These are phyloP conservation scores for Malassezia japonica DNA, from an alignment of 1,284 basidiomycete genomes.

Conservation along the genomic window DNA sequence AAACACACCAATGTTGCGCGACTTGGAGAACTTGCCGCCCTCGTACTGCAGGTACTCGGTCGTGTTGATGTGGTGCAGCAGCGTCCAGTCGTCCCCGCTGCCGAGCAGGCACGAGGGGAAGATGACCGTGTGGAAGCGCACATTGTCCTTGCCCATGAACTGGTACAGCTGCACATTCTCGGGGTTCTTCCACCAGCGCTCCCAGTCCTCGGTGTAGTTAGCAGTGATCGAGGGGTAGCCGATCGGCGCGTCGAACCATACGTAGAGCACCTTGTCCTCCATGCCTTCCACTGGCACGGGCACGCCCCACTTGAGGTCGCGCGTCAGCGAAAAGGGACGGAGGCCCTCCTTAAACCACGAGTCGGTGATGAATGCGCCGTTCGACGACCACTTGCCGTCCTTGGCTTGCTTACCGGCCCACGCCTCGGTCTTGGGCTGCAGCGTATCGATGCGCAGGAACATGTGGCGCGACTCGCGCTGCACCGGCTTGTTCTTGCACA, in stretches of 20 bases:
- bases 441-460: slow-evolving; percentile 74
- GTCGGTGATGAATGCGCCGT: slow-evolving; percentile 85
- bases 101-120: slow-evolving; percentile 84
- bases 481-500: slow-evolving; percentile 65
- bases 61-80: slow-evolving; percentile 83
- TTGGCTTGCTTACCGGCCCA: slow-evolving; percentile 76
- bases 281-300: slow-evolving; percentile 74
- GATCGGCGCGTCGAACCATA: slow-evolving; percentile 89
- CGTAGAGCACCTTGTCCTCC: slow-evolving; percentile 91
- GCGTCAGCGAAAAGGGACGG: slow-evolving; percentile 78
- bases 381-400: slow-evolving; percentile 80
- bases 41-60: slow-evolving; percentile 99
- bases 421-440: slow-evolving; percentile 74
- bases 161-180: slow-evolving; percentile 86
- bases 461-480: slow-evolving; percentile 68
- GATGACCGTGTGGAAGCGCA: slow-evolving; percentile 96
- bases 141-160: slow-evolving; percentile 74
- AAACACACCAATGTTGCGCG: slow-evolving; percentile 90
- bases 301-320: slow-evolving; percentile 94
- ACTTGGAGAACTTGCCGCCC: slow-evolving; percentile 97
- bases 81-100: slow-evolving; percentile 86
- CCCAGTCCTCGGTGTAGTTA: slow-evolving; percentile 87
- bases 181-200: slow-evolving; percentile 93
- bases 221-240: slow-evolving; percentile 97
- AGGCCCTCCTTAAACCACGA: slow-evolving; percentile 78